A percentile compares a stretch with the other conserved stretches of the same genome.
These are phyloP conservation scores for Neoarthrinium moseri DNA, from an alignment of 2,329 filamentous ascomycete genomes.

Conservation along the genomic window DNA sequence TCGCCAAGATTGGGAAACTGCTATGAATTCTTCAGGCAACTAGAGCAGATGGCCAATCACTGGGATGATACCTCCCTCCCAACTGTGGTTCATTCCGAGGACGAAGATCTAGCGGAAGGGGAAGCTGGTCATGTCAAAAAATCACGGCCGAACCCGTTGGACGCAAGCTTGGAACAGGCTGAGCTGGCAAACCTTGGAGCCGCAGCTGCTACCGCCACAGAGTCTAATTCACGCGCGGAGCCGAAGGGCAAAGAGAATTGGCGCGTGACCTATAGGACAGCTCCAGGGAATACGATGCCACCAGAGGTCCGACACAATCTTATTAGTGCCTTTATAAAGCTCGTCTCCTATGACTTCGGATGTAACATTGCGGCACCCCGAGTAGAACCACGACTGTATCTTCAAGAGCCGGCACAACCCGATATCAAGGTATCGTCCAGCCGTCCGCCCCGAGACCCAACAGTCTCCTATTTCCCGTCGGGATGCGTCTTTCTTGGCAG, in stretches of 20 bases:
- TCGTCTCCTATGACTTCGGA: conserved; percentile 65
- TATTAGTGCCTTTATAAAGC: conserved; percentile 60
- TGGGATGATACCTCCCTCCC: conserved; percentile 60
- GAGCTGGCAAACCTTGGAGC: conserved; percentile 13
- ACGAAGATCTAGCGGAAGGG: conserved; percentile 8
- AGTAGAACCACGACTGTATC: conserved; percentile 57
- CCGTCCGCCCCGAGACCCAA: conserved; percentile 1
- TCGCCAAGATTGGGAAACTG: conserved; percentile 59
- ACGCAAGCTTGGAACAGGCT: conserved; percentile 17
- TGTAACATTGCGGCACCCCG: conserved; percentile 59
- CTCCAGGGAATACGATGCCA: conserved; percentile 55
- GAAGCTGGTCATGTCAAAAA: conserved; percentile 11
- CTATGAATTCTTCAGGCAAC: conserved; percentile 64
- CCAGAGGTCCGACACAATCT: conserved; percentile 56
- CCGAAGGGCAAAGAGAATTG: conserved; percentile 12
- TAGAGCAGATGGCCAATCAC: conserved; percentile 57
- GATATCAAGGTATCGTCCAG: conserved; percentile 4
- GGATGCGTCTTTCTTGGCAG: conserved; percentile 61
- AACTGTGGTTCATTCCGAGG: conserved; percentile 12
- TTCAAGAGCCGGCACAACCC: conserved; percentile 31
- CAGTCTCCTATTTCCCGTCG: conserved; percentile 54
- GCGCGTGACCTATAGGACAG: conserved; percentile 41
- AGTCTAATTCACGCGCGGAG: conserved; percentile 16
- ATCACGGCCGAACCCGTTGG: conserved; percentile 12
- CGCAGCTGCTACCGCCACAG: conserved; percentile 11